Evolutionary conservation across 768 basidiomycete species (phyloP), one percentile per base, ranked within the genome.

Genomic region (Boletales sp.): DNA sequence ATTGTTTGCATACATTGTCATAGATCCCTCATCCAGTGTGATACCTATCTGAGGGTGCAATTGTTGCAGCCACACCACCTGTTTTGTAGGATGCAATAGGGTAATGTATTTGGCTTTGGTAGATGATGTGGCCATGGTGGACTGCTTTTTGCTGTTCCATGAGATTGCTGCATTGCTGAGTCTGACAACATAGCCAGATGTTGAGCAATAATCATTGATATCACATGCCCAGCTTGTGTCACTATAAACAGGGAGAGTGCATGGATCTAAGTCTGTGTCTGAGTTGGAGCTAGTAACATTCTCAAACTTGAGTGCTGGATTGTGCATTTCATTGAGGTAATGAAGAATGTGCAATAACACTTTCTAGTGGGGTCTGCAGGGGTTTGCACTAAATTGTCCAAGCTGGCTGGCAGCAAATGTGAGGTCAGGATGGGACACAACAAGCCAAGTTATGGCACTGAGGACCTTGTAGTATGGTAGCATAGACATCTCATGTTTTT

Each of bases 81-180:
- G 61, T 33, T 53, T 51, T 5, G 46, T 14, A 7, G 30, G 10
- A 9, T 47, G 46, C 5, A 62, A 53, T 4, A 59, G 40, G 0
- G 72, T 66, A 28, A 72, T 65, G 52, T 76, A 75, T 51, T 77
- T 72, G 4, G 72, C 65, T 48, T 74, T 69, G 0, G 65, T 64
- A 2, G 70, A 71, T 2, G 70, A 74, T 2, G 65, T 57, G 0
- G 72, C 64, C 0, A 74, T 61, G 2, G 63, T 57, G 12, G 55
- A 48, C 49, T 74, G 73, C 37, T 70, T 69, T 36, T 57, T 57
- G 9, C 66, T 59, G 2, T 56, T 62, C 71, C 70, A 77, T 2
- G 67, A 44, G 17, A 35, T 36, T 12, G 8, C 5, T 0, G 19
- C 44, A n/a, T 36, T 19, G 0, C 44, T 14, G 3, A 35, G 44